Evolutionary conservation across 768 basidiomycete genomes (phyloP).

Genomic region (Porpolomopsis calyptriformis): DNA sequence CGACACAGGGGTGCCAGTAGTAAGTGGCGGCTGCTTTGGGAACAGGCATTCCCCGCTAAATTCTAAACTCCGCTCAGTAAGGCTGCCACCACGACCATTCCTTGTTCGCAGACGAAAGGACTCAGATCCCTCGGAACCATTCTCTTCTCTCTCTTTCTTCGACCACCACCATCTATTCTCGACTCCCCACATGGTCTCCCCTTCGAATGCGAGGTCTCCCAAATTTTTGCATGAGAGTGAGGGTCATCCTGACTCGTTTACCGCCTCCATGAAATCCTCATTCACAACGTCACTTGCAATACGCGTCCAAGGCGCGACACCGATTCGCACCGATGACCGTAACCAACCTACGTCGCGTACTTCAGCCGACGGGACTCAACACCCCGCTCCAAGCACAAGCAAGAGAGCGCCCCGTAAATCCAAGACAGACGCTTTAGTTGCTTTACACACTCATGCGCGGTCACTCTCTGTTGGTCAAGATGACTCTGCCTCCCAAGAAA

Average conservation of each 20-base stretch:
- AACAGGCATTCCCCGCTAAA: too few species aligned
- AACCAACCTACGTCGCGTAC: constrained; percentile 23
- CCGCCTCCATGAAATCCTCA: constrained; percentile 41
- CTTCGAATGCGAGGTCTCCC: constrained; percentile 55
- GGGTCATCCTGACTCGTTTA: constrained; percentile 36
- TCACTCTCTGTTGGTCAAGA: constrained; percentile 45
- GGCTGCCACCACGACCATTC: too few species aligned
- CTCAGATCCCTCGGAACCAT: constrained; percentile 22
- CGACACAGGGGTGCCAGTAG: too few species aligned
- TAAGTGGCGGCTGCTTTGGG: too few species aligned
- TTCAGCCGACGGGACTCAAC: constrained; percentile 23
- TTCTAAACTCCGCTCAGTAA: too few species aligned
- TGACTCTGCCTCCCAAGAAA: constrained; percentile 38
- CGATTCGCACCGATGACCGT: constrained; percentile 41
- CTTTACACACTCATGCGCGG: constrained; percentile 58
- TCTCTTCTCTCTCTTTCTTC: constrained; percentile 26
- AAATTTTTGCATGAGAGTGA: constrained; percentile 39
- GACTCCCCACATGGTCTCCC: constrained; percentile 47
- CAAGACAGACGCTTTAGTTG: constrained; percentile 78
- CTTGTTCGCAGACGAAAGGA: too few species aligned
- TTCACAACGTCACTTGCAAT: constrained; percentile 66
- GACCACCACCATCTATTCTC: constrained; percentile 35
- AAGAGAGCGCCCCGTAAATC: constrained; percentile 81
- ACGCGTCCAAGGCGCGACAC: constrained; percentile 61
- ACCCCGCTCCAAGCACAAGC: constrained; percentile 31